Base-by-base conservation (phyloP, 2,329 filamentous ascomycete genomes). In the Fusarium sarcochroum region DNA sequence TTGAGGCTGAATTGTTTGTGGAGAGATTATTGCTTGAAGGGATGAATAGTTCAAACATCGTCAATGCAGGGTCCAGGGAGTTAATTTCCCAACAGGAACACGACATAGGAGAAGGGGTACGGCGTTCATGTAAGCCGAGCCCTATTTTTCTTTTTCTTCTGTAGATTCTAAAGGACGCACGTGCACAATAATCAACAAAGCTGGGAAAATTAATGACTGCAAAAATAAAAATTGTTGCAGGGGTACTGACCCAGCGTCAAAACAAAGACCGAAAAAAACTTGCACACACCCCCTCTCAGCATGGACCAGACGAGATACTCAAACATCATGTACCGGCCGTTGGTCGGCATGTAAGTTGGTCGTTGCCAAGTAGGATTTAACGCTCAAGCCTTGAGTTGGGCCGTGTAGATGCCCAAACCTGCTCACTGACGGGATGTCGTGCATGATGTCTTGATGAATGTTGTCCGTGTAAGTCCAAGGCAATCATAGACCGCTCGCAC, bases 61-160 rank as follows among this genome's bases (percentile, higher is more conserved):
- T 53, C 61, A 58, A 74, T 73, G 72, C 72, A 74, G 61, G 68
- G 58, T 59, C 56, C 37, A 44, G 50, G 63, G 60, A 48, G 63
- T 70, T 72, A 74, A 74, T 74, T 58, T 74, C 72, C 71, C 72
- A 74, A 74, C 72, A 74, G 70, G 71, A 66, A 69, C 57, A 74
- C 46, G 52, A 58, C 62, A 71, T 71, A 74, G 66, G 72, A 70
- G 70, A 70, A 68, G 70, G 64, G 60, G 66, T 49, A 63, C 52
- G 52, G 50, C 46, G 58, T 38, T 54, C 42, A 40, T 56, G 42
- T 45, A 35, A 47, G 42, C 59, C 56, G 59, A 52, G 32, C 46
- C 59, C 63, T 40, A 44, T 60, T 15, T 34, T 59, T 7, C 17
- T 48, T 27, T 30, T 18, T 37, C 15, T 32, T 49, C 37, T 38